Percentiles rank a stretch among this genome's conserved stretches.
Conservation (phyloP, 805 yeast species). For the Wickerhamiella cacticola region DNA sequence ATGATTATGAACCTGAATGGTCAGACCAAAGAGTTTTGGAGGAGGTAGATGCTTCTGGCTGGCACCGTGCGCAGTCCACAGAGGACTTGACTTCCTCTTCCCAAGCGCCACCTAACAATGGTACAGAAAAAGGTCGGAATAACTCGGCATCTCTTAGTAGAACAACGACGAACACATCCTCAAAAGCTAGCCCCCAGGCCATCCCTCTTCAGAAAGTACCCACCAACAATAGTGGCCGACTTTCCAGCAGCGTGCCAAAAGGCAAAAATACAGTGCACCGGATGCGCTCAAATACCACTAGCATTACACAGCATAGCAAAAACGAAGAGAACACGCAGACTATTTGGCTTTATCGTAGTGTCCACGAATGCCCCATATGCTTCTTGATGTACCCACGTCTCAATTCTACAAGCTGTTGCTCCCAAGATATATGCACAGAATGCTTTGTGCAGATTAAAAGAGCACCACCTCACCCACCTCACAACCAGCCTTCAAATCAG, state of each 20-base stretch:
- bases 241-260: background rate
- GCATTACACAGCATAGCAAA: conserved; percentile 1
- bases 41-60: conserved; percentile 21
- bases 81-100: background rate
- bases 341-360: conserved; percentile 49
- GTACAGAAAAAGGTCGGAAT: background rate
- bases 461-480: conserved; percentile 86
- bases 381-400: conserved; percentile 73
- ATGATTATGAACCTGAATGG: conserved; percentile 67
- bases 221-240: conserved; percentile 1
- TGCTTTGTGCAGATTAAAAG: conserved; percentile 94
- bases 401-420: conserved; percentile 77
- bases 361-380: conserved; percentile 88
- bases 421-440: conserved; percentile 88
- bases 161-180: background rate
- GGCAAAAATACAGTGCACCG: conserved; percentile 4
- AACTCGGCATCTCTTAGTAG: background rate
- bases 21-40: conserved; percentile 51
- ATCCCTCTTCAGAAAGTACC: conserved; percentile 10
- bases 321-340: conserved; percentile 24
- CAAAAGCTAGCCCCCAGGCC: background rate
- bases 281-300: conserved; percentile 19
- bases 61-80: background rate
- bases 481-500: conserved; percentile 30
- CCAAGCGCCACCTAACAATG: background rate